Percentiles rank a stretch among this genome's conserved stretches.
Evolutionary conservation across 2,329 filamentous ascomycete species (phyloP).

Genomic region (Alternaria sp.): DNA sequence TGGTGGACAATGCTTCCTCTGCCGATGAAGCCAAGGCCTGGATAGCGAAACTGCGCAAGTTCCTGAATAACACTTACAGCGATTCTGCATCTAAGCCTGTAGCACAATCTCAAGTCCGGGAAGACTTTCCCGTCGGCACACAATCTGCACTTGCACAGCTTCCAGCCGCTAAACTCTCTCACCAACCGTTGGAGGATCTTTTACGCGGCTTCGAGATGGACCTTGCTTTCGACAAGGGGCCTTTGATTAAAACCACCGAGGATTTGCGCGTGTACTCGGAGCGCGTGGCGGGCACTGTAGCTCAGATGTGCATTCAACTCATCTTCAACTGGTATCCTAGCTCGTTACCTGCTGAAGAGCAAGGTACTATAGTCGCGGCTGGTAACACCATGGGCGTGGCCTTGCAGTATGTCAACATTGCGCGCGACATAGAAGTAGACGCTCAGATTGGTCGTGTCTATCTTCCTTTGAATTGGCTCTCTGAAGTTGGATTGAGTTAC

Average conservation of each 20-base stretch:
- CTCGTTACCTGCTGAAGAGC: conserved; percentile 42
- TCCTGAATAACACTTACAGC: conserved; percentile 64
- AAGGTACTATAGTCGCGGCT: conserved; percentile 60
- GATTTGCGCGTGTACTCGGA: conserved; percentile 70
- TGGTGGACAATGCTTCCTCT: conserved; percentile 70
- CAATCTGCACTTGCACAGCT: conserved; percentile 67
- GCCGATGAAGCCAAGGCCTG: conserved; percentile 64
- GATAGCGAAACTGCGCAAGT: conserved; percentile 66
- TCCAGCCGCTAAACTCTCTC: conserved; percentile 65
- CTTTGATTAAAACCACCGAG: conserved; percentile 65
- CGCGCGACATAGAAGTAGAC: conserved; percentile 74
- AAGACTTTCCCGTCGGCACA: conserved; percentile 62
- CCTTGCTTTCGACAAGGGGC: conserved; percentile 60
- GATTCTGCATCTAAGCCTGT: conserved; percentile 21
- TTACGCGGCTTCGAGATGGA: conserved; percentile 75
- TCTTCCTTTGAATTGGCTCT: conserved; percentile 70
- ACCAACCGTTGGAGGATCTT: conserved; percentile 68
- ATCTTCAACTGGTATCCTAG: conserved; percentile 66
- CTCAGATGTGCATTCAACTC: conserved; percentile 71
- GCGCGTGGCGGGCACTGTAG: conserved; percentile 77
- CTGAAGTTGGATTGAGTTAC: conserved; percentile 63
- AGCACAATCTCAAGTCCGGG: conserved; percentile 50
- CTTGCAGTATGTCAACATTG: conserved; percentile 80
- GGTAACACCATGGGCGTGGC: conserved; percentile 75
- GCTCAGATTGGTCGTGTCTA: conserved; percentile 73